Base-by-base conservation (phyloP, 768 basidiomycete genomes). In the Tylopilus intermedius region DNA sequence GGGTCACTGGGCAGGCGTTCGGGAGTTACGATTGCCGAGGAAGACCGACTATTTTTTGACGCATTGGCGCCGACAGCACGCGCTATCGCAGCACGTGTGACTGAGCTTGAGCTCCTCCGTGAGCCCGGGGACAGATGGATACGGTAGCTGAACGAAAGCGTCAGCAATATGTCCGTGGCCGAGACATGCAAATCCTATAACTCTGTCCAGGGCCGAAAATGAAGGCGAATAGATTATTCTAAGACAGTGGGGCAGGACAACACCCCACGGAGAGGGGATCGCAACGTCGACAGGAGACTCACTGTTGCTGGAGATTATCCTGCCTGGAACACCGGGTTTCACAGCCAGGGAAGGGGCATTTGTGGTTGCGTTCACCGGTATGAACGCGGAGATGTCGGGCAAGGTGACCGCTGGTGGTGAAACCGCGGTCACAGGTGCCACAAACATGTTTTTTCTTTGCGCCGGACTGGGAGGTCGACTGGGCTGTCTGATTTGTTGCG, bases 341-440 rank as follows among this genome's bases (percentile, higher is more conserved):
- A 67, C 92, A 95, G 22, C 91, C 92, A n/a, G 93, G 92, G 73
- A 91, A 94, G 32, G 93, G 92, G 64, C 92, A 95, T 54, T 84
- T 88, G 74, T 94, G 90, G 71, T 94, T 93, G 56, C 90, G 79
- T 63, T 94, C 92, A 38, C 92, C 92, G 14, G 92, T 94, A 72
- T 94, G 92, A 11, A 93, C 86, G 50, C 90, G 76, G n/a, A 86
- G 78, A 65, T 94, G 92, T 44, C 92, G 80, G 1, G 91, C 88
- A 18, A 94, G 79, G 67, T 94, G 92, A 15, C 92, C 93, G 55
- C 85, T 86, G 24, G 92, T 94, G 49, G 90, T 90, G 70, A 94
- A 94, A 1, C 81, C 79, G 41, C 89, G 80, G 3, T 83, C 76
- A 70, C 92, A 94, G 5, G 79, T 82, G 1, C 68, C 59, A 65